Evolutionary conservation across 352 stramenopile genomes (phyloP).

Genomic region (Globisporangium irregulare): DNA sequence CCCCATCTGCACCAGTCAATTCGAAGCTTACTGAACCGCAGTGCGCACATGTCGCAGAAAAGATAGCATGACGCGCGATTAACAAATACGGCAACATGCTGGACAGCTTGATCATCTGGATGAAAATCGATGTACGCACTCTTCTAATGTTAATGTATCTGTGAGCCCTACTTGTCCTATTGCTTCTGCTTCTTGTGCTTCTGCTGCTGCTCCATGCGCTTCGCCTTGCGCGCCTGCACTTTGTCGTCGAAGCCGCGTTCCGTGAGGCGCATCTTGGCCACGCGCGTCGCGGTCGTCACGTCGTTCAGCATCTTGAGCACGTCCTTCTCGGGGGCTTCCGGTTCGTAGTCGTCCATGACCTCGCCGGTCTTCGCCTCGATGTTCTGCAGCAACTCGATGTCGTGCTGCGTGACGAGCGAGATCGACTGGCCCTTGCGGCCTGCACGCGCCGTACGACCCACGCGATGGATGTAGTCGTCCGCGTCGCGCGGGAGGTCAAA

Average conservation of each 20-base stretch:
- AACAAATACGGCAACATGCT: not conserved
- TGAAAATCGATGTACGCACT: not conserved
- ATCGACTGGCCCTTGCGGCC: slow-evolving; percentile 90
- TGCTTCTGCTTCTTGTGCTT: slow-evolving; percentile 26
- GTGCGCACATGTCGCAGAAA: slow-evolving; percentile 9
- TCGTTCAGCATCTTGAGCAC: slow-evolving; percentile 95
- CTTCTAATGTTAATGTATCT: not conserved
- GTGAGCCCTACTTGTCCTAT: not conserved
- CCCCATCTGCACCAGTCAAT: slow-evolving; percentile 16
- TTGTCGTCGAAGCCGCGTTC: slow-evolving; percentile 90
- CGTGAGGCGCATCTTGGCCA: slow-evolving; percentile 92
- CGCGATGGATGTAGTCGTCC: slow-evolving; percentile 98
- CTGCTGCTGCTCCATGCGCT: slow-evolving; percentile 59
- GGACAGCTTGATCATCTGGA: not conserved
- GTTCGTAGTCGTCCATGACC: slow-evolving; percentile 89
- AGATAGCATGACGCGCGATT: slow-evolving; percentile 8
- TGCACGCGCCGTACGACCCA: slow-evolving; percentile 94
- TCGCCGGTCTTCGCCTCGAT: slow-evolving; percentile 91
- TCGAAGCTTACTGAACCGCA: not conserved
- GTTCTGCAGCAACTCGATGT: slow-evolving; percentile 94
- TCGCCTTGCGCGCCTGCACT: slow-evolving; percentile 61
- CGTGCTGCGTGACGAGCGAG: slow-evolving; percentile 93
- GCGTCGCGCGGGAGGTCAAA: slow-evolving; percentile 94
- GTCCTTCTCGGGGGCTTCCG: slow-evolving; percentile 84
- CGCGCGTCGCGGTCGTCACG: slow-evolving; percentile 91